Evolutionary conservation across 345 rosid genomes (phyloP).

Genomic region (Sisymbrium altissimum): DNA sequence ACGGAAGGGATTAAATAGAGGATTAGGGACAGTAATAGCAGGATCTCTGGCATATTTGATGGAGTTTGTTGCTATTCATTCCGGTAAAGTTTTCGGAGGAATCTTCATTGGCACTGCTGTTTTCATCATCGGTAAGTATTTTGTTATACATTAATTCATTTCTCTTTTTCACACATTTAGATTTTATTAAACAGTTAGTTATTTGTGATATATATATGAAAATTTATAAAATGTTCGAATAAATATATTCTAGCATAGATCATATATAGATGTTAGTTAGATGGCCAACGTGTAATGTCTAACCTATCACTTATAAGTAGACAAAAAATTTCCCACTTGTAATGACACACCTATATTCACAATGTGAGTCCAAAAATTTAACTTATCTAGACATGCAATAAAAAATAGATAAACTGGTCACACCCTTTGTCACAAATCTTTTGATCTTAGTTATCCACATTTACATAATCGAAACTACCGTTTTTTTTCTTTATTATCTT

Average conservation of each 20-base stretch:
- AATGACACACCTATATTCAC: no score
- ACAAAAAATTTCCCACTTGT: no score
- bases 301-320: no score
- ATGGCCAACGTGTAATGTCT: no score
- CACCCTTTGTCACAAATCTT: neutral
- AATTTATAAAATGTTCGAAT: neutral
- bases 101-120: constrained; percentile 69
- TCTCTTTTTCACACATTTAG: no score
- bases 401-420: neutral
- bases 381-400: neutral
- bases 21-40: constrained; percentile 65
- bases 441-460: neutral
- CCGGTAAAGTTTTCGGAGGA: constrained; percentile 53
- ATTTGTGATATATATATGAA: neutral
- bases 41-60: constrained; percentile 67
- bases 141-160: neutral
- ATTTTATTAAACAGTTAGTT: neutral
- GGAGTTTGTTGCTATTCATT: constrained; percentile 47
- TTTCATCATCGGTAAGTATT: constrained; percentile 54
- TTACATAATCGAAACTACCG: neutral
- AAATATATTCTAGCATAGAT: no score
- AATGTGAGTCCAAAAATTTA: neutral
- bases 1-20: constrained; percentile 79
- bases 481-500: neutral
- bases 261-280: no score